Conservation (phyloP, 2,329 filamentous ascomycete genomes). For the Metarhizium humberi region DNA sequence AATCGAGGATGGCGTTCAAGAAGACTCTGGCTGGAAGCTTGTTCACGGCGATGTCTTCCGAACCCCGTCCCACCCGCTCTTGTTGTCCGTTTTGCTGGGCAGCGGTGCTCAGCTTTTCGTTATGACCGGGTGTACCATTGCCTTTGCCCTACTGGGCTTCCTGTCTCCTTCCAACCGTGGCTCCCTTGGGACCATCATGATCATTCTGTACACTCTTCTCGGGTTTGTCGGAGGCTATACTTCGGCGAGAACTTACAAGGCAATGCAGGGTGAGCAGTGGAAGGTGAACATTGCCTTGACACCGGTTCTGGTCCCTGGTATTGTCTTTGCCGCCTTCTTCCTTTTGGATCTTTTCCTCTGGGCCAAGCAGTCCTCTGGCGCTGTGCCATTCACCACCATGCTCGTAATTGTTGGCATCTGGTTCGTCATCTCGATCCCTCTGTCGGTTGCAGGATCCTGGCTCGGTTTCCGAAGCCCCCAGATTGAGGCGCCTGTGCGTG, state of each 20-base stretch:
- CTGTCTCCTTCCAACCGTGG: conserved; percentile 93
- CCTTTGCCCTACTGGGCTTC: conserved; percentile 88
- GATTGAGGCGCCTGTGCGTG: conserved; percentile 75
- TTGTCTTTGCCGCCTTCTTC: conserved; percentile 86
- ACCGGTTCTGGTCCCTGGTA: conserved; percentile 72
- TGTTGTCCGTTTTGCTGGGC: conserved; percentile 80
- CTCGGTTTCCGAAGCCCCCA: conserved; percentile 71
- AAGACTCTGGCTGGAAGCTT: conserved; percentile 97
- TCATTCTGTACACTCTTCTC: conserved; percentile 87
- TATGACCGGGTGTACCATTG: conserved; percentile 92
- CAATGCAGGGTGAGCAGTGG: conserved; percentile 86
- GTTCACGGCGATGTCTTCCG: conserved; percentile 98
- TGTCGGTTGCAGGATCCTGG: conserved; percentile 87
- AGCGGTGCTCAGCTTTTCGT: conserved; percentile 95
- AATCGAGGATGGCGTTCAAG: conserved; percentile 86
- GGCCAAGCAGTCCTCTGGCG: conserved; percentile 84
- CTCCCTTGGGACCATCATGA: conserved; percentile 84
- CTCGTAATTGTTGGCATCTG: conserved; percentile 86
- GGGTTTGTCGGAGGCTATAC: conserved; percentile 88
- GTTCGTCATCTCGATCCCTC: conserved; percentile 92
- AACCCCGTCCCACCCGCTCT: conserved; percentile 68
- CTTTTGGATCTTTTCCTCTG: conserved; percentile 92
- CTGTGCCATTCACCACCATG: conserved; percentile 96
- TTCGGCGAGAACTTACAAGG: conserved; percentile 87
- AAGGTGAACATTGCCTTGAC: conserved; percentile 88